Percentiles rank a stretch among this genome's conserved stretches.
Conservation (phyloP, 345 rosid genomes). For the Gossypium turneri region DNA sequence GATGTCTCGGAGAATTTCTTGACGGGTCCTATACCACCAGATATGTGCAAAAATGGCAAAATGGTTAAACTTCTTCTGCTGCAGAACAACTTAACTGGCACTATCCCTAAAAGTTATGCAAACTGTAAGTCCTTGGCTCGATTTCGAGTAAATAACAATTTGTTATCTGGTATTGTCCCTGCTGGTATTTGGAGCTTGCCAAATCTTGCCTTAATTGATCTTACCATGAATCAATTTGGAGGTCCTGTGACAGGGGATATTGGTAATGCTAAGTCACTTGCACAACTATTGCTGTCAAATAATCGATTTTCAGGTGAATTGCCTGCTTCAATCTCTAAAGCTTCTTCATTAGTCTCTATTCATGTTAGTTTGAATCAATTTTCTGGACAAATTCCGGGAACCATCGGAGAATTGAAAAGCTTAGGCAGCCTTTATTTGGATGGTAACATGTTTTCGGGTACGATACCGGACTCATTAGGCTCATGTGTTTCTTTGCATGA, state of each 20-base stretch:
- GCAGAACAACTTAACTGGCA: constrained; percentile 62
- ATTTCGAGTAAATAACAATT: constrained; percentile 59
- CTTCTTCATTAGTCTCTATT: constrained; percentile 49
- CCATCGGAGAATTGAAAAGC: constrained; percentile 48
- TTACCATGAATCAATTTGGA: constrained; percentile 51
- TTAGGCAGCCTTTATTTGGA: constrained; percentile 41
- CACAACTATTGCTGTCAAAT: constrained; percentile 33
- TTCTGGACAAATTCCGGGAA: constrained; percentile 46
- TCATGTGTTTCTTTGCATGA: constrained; percentile 41
- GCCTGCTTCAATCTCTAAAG: constrained; percentile 46
- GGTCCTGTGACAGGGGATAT: constrained; percentile 48
- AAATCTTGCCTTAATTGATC: constrained; percentile 50
- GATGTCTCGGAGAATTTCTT: constrained; percentile 74
- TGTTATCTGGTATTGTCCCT: constrained; percentile 53
- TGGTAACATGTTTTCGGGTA: constrained; percentile 47
- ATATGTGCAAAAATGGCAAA: constrained; percentile 66
- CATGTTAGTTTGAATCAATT: constrained; percentile 45
- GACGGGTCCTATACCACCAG: constrained; percentile 64
- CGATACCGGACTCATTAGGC: constrained; percentile 56
- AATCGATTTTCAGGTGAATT: constrained; percentile 59
- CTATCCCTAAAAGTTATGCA: constrained; percentile 50
- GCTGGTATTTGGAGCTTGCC: constrained; percentile 74
- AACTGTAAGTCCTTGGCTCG: constrained; percentile 53
- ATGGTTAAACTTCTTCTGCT: constrained; percentile 54
- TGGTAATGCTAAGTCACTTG: constrained; percentile 56